Base-by-base conservation (phyloP, 1,139 yeast genomes). In the Pichia sp. region DNA sequence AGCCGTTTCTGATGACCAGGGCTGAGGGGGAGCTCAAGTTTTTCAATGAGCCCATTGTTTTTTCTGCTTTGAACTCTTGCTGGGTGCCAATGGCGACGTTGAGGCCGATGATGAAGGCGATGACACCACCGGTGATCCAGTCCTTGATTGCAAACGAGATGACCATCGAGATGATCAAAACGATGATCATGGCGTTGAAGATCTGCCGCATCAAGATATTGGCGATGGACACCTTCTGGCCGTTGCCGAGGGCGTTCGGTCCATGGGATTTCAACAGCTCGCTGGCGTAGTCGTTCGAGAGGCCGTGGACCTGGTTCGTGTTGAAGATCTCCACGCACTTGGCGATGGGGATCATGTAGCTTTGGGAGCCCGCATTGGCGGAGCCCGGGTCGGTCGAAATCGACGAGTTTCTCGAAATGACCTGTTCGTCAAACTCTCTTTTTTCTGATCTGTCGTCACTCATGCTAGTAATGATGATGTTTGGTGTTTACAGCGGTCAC, bases 121-220 rank as follows among this genome's bases (percentile, higher is more conserved):
- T 85, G 36, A 87, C 95, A 53, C 95, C 95, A 53, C 92, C 95
- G 4, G 91, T 84, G 56, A 87, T 87, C 86, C 89, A 87, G 70
- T 87, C 95, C 55, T 75, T 75, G 61, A 87, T 85, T 16, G 88
- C 92, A 50, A 87, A 77, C 2, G 93, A 85, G 53, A 87, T 85
- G 45, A 84, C 72, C 90, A 85, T 83, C 33, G 93, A 84, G 53
- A 86, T 84, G 50, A 86, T 71, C 62, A 87, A 75, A 16, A 87
- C 92, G 61, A 87, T 71, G 48, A 87, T 84, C 95, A 87, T 87
- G 49, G 95, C 95, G 66, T 87, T 87, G 69, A 85, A 84, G 1
- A 84, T 75, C 66, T 87, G 95, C 60, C 85, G 86, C 54, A 87
- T 75, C 49, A 87, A 64, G 50, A 87, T 87, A 58, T 75, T 74